Base-by-base conservation (phyloP, 2,329 filamentous ascomycete genomes). In the Diaporthe humulicola region DNA sequence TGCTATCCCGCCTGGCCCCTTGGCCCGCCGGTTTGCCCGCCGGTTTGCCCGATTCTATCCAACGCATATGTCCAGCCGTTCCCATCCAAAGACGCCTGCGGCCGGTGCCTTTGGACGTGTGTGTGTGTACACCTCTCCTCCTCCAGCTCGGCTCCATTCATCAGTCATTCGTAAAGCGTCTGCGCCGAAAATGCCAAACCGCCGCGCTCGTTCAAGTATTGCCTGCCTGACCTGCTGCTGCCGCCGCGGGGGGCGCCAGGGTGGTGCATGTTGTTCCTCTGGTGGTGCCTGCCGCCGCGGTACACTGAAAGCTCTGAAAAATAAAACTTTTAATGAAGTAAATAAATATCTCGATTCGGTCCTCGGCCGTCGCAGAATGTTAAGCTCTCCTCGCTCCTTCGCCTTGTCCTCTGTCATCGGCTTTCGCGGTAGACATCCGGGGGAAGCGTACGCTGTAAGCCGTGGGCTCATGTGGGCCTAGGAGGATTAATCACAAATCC, bases 101-200 rank as follows among this genome's bases (percentile, higher is more conserved):
- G 5, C 17, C n/a, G n/a, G n/a, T n/a, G n/a, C n/a, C n/a, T n/a
- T 14, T 30, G 36, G 15, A 25, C n/a, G 54, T 57, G 58, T 30
- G 38, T 19, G 38, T 15, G n/a, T 22, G 22, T 25, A 25, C 48
- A n/a, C 12, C 57, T 33, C 38, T 25, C 50, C n/a, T 40, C 70
- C 57, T 50, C 22, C 57, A 64, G 7, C 12, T 50, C 12, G 8
- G 22, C 42, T 61, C 22, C 56, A 17, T 50, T 52, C 38, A 42
- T 72, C 70, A 72, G 28, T 72, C 70, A 45, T 72, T 64, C 45
- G 25, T 72, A 38, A 54, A 58, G 42, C 4, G 22, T 28, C 45
- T 72, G 57, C 58, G 70, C 54, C 67, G 30, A 57, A 70, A 64
- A 72, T 72, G 70, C 70, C 38, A 42, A 64, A 33, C 45, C 57